Evolutionary conservation across 805 yeast species (phyloP), one percentile per base, ranked within the genome.

Genomic region (Cyberlindnera maritima): DNA sequence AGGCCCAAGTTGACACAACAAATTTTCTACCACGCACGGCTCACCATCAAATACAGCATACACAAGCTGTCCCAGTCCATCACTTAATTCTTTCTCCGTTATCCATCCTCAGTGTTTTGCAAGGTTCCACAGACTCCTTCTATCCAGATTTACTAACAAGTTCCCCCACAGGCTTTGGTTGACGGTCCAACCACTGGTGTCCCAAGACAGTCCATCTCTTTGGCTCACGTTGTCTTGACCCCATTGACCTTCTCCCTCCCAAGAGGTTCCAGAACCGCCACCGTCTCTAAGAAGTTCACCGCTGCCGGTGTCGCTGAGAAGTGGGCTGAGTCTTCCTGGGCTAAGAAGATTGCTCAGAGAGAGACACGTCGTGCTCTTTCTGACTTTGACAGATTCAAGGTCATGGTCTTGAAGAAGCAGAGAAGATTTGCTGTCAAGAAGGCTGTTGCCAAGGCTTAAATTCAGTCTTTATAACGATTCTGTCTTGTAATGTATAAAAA

Each of bases 301-400:
- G 88, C 94, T 71, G 85, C 95, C 65, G 91, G 83, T 63, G 79
- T 92, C 64, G 85, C 82, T 63, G 79, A 81, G 68, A 88, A 92
- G 77, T 94, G 98, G 98, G 82, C 86, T 63, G 78, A 85, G 65
- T 78, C 98, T 59, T 72, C 96, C 47, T 90, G 97, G 97, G 97
- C 99, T 70, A 88, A 92, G 87, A 91, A 90, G 82, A 85, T 94
- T 68, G 97, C 95, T 71, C 85, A 88, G 76, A 89, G 88, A 77
- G 84, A 86, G 76, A 88, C 84, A 76, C 88, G 99, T 83, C 76
- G 95, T 67, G 79, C 84, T 70, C 86, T 95, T 74, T 71, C 92
- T 64, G 99, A 94, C 78, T 94, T 94, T 68, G 97, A 94, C 82
- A 91, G 99, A 85, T 94, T 94, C 97, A 97, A 92, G 83, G 99